These are phyloP conservation scores for Neopestalotiopsis sp. DNA, from an alignment of 2,329 filamentous ascomycete species.

Conservation along the genomic window DNA sequence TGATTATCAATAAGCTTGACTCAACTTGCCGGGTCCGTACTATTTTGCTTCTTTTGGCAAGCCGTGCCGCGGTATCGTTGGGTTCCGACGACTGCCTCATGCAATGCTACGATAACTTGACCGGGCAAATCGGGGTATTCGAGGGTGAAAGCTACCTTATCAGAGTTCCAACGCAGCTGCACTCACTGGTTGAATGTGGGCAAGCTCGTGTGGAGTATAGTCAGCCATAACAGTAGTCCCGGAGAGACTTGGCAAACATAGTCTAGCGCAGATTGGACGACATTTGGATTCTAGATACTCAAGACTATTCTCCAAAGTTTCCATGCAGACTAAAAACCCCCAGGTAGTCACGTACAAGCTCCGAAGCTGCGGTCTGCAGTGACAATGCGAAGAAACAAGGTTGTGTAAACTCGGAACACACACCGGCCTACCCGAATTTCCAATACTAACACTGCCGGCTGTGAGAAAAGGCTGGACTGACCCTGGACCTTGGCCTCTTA, in stretches of 20 bases:
- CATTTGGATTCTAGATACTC: neutral
- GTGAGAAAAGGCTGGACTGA: neutral
- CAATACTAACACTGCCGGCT: neutral
- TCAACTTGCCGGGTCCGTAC: too few species aligned
- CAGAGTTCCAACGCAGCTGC: conserved; percentile 1
- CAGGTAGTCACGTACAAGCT: too few species aligned
- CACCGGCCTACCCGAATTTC: neutral
- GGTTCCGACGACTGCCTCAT: too few species aligned
- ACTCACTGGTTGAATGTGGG: neutral
- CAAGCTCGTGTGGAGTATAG: conserved; percentile 4
- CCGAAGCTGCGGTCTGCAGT: neutral
- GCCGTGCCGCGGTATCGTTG: too few species aligned
- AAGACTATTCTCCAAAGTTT: neutral
- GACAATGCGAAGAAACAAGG: too few species aligned
- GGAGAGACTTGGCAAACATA: neutral
- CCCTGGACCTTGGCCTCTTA: conserved; percentile 5
- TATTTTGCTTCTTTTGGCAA: too few species aligned
- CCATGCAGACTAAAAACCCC: neutral
- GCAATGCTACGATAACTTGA: neutral
- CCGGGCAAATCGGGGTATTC: neutral
- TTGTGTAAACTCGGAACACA: neutral
- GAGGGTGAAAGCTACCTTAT: neutral
- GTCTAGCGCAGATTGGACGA: neutral
- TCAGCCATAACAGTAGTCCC: neutral
- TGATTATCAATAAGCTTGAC: too few species aligned